Evolutionary conservation across 306 rosid species (phyloP).

Genomic region (Rosa chinensis): DNA sequence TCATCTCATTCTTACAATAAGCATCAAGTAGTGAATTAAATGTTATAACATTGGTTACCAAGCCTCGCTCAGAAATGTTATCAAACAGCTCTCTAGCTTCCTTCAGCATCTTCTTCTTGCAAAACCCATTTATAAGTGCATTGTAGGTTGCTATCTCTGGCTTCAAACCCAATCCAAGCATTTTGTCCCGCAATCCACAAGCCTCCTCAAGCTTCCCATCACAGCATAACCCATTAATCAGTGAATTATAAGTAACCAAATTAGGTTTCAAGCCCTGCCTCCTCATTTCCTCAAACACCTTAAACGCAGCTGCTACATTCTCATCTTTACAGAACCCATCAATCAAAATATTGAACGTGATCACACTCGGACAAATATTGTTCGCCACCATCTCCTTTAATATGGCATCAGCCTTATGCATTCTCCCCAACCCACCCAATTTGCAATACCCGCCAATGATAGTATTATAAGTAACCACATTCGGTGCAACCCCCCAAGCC

Average conservation of each 20-base stretch:
- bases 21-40: constrained; percentile 73
- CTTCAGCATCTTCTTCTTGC: constrained; percentile 61
- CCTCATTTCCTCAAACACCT: constrained; percentile 70
- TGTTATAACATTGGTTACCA: constrained; percentile 64
- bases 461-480: constrained; percentile 69
- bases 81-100: constrained; percentile 67
- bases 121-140: constrained; percentile 67
- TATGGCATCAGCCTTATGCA: constrained; percentile 79
- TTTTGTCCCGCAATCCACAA: constrained; percentile 51
- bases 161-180: constrained; percentile 53
- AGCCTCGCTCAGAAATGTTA: constrained; percentile 42
- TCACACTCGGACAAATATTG: constrained; percentile 51
- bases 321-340: constrained; percentile 86
- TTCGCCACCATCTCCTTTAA: constrained; percentile 73
- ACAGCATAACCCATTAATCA: constrained; percentile 68
- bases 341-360: constrained; percentile 67
- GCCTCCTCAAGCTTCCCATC: constrained; percentile 64
- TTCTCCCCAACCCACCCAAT: constrained; percentile 65
- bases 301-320: constrained; percentile 51
- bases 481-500: constrained; percentile 66
- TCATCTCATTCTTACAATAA: constrained; percentile 67
- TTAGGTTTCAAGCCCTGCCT: constrained; percentile 65
- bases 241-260: constrained; percentile 59
- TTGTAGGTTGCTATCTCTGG: constrained; percentile 67
- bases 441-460: constrained; percentile 73